Percentiles rank a stretch among this genome's conserved stretches.
Conservation (phyloP, 371 early-diverging fungal species). For the Syncephalis plumigaleata region DNA sequence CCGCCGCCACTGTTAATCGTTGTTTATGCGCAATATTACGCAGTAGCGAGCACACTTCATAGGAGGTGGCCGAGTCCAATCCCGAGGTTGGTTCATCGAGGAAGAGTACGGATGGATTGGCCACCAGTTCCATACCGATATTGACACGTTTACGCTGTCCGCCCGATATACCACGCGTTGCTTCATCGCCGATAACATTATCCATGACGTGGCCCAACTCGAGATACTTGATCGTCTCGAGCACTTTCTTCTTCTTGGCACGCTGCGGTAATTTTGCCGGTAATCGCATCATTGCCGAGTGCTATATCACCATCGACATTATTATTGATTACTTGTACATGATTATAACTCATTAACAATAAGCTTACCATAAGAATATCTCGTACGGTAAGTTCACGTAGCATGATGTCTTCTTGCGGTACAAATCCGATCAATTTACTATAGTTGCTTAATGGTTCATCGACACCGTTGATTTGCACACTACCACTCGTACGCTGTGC, state of each 20-base stretch:
- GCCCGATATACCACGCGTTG: slow-evolving; percentile 52
- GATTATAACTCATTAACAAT: no score
- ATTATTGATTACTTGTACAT: no score
- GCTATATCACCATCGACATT: slow-evolving; percentile 1
- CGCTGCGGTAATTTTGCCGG: slow-evolving; percentile 22
- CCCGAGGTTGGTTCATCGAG: slow-evolving; percentile 88
- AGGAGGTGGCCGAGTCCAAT: slow-evolving; percentile 52
- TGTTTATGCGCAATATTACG: slow-evolving; percentile 32
- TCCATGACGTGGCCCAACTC: slow-evolving; percentile 41
- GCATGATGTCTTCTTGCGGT: slow-evolving; percentile 52
- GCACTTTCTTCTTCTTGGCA: slow-evolving; percentile 28
- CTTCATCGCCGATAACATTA: slow-evolving; percentile 43
- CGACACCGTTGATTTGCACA: slow-evolving; percentile 38
- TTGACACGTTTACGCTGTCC: slow-evolving; percentile 78
- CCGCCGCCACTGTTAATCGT: slow-evolving; percentile 42
- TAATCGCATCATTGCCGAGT: slow-evolving; percentile 52
- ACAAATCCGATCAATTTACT: slow-evolving; percentile 47
- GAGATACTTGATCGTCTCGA: slow-evolving; percentile 38
- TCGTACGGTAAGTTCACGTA: slow-evolving; percentile 33
- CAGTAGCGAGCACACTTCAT: slow-evolving; percentile 38
- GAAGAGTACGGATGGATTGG: slow-evolving; percentile 75
- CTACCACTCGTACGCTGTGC: slow-evolving; percentile 38
- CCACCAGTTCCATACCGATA: slow-evolving; percentile 49
- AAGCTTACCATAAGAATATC: slow-evolving; percentile 18
- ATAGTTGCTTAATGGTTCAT: slow-evolving; percentile 30